Conservation (phyloP, 768 basidiomycete genomes). For the Russula dissimulans region DNA sequence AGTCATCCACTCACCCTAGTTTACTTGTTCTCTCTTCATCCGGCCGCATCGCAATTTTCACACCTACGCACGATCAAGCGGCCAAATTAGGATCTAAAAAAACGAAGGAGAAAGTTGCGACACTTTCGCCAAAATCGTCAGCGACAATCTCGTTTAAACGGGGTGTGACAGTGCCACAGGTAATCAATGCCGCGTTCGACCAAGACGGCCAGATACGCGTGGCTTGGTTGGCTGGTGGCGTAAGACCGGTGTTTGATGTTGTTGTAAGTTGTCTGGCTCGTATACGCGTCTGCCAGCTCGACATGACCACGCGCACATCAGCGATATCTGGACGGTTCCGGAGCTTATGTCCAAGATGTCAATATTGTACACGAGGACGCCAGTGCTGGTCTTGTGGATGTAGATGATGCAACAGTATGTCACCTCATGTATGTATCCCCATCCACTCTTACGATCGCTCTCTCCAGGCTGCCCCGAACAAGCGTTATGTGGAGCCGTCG, state of each 20-base stretch:
- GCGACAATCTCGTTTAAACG: slow-evolving; percentile 35
- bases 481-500: slow-evolving; percentile 60
- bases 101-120: slow-evolving; percentile 38
- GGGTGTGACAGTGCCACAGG: slow-evolving; percentile 27
- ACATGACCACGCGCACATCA: slow-evolving; percentile 23
- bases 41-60: slow-evolving; percentile 49
- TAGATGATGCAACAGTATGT: slow-evolving; percentile 14
- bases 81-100: slow-evolving; percentile 32
- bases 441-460: not conserved
- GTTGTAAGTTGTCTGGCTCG: slow-evolving; percentile 37
- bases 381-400: slow-evolving; percentile 21
- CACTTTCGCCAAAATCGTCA: slow-evolving; percentile 44
- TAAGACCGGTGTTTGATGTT: slow-evolving; percentile 49
- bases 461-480: slow-evolving; percentile 38
- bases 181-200: slow-evolving; percentile 42
- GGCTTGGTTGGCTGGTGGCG: slow-evolving; percentile 45
- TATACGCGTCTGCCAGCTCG: not conserved
- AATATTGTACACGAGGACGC: slow-evolving; percentile 33
- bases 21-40: slow-evolving; percentile 50
- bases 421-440: not conserved
- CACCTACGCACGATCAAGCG: slow-evolving; percentile 40
- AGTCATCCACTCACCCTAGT: slow-evolving; percentile 27
- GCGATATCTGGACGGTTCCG: slow-evolving; percentile 47
- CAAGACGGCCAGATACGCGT: slow-evolving; percentile 39
- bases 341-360: slow-evolving; percentile 44